Conservation (phyloP, 225 moss, liverwort and hornwort genomes). For the Takakia lepidozioides region DNA sequence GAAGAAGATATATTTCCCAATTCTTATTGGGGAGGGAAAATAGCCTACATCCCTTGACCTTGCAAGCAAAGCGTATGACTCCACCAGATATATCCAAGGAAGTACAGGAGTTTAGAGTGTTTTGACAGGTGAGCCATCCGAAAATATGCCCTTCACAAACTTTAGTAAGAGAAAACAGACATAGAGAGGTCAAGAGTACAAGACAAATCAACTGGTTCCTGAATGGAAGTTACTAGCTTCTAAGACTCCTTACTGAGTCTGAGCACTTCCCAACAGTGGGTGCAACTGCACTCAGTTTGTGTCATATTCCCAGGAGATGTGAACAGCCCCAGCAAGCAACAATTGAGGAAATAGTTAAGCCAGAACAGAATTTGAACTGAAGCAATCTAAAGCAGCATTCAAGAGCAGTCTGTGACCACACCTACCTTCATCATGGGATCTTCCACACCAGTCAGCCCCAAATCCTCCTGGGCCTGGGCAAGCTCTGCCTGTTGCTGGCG, state of each 20-base stretch:
- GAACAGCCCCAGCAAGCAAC: not conserved
- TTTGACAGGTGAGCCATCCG: too few relatives aligned
- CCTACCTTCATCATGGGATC: conserved; percentile 38
- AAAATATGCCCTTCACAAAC: too few relatives aligned
- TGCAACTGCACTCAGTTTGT: too few relatives aligned
- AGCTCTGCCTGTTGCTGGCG: conserved; percentile 25
- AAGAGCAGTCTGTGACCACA: conserved; percentile 4
- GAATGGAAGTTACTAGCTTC: too few relatives aligned
- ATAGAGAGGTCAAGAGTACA: not conserved
- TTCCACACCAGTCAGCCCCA: conserved; percentile 13
- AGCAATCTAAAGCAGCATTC: not conserved
- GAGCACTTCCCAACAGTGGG: too few relatives aligned
- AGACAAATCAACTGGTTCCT: not conserved
- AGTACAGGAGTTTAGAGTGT: too few relatives aligned
- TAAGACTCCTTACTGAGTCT: too few relatives aligned
- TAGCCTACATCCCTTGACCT: too few relatives aligned
- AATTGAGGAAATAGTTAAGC: not conserved
- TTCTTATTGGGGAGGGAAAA: too few relatives aligned
- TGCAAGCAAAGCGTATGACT: too few relatives aligned
- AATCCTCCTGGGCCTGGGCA: conserved; percentile 27
- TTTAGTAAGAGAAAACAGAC: not conserved
- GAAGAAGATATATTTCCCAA: too few relatives aligned
- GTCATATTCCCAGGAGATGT: not conserved
- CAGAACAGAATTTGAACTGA: not conserved
- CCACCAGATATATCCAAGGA: too few relatives aligned